These are phyloP conservation scores for Geranomyces michiganensis DNA, from an alignment of 192 early-diverging fungal genomes.

Conservation along the genomic window DNA sequence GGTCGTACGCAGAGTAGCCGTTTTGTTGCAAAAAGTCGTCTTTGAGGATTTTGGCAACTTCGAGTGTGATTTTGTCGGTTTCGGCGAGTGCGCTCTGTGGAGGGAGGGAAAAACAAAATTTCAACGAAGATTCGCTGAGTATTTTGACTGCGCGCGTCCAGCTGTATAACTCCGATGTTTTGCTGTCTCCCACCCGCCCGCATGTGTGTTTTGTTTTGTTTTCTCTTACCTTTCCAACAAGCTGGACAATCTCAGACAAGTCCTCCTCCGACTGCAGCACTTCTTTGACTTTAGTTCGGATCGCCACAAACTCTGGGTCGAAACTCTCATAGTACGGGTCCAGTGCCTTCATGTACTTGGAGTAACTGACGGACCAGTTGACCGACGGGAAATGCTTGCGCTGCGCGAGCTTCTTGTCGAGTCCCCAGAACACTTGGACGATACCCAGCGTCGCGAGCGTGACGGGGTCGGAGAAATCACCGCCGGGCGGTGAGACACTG, in stretches of 20 bases:
- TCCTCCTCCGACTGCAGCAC: constrained; percentile 99
- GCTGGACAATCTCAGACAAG: constrained; percentile 98
- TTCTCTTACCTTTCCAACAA: constrained; percentile 87
- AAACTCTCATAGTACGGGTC: constrained; percentile 93
- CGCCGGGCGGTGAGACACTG: constrained; percentile 98
- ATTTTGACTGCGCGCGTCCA: too few species aligned
- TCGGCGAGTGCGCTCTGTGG: constrained; percentile 77
- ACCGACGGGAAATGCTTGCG: constrained; percentile 99
- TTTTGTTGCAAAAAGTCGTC: constrained; percentile 99
- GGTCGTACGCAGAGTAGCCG: constrained; percentile 97
- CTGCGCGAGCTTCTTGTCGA: constrained; percentile 99
- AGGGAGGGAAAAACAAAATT: background rate
- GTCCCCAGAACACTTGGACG: constrained; percentile 99
- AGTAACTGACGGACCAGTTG: constrained; percentile 98
- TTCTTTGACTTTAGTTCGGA: constrained; percentile 95
- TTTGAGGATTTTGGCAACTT: constrained; percentile 97
- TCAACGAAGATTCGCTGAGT: too few species aligned
- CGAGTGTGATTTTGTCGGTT: constrained; percentile 98
- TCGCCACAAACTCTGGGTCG: constrained; percentile 89
- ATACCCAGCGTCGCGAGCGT: constrained; percentile 96
- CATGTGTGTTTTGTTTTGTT: background rate
- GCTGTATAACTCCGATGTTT: too few species aligned
- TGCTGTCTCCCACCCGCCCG: too few species aligned
- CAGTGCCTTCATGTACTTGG: constrained; percentile 97
- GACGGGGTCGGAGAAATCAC: constrained; percentile 99